Base-by-base conservation (phyloP, 202 grass and related monocot species). In the Dendrocalamus latiflorus region DNA sequence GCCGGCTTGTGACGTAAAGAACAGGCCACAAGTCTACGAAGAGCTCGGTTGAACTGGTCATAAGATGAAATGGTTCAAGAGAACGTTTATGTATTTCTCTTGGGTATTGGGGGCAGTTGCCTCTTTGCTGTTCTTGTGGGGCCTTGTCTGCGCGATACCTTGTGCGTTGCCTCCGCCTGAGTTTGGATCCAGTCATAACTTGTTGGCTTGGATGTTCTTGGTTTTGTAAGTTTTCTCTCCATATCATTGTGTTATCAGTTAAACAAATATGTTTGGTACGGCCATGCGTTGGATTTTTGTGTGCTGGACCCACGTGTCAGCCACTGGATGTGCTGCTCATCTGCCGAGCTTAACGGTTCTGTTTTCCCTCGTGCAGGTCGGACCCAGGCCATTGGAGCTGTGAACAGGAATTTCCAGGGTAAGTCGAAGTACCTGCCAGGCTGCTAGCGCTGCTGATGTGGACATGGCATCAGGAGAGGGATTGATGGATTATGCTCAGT, bases 1-100 rank as follows among this genome's bases (percentile, higher is more conserved):
- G n/a, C n/a, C n/a, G n/a, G n/a, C n/a, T n/a, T n/a, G n/a, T n/a
- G n/a, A n/a, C n/a, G n/a, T n/a, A n/a, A n/a, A n/a, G n/a, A n/a
- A n/a, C n/a, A n/a, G n/a, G n/a, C n/a, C n/a, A 78, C 42, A 77
- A 78, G 37, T 24, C 72, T 54, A 39, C 24, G n/a, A 72, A 50
- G 77, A 64, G 17, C 36, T 38, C 18, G 18, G 42, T 85, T 91
- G 85, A 86, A 90, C 53, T 88, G 73, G 70, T 91, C 85, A 77
- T 81, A 72, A 70, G 6, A 43, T 76, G 43, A 48, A 76, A 42
- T 72, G 39, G 24, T 34, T 73, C 21, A 38, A 62, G n/a, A 39
- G 82, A 58, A 79, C 21, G 11, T 65, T 71, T 55, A 2, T 6
- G 48, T 53, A 13, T 55, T 77, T 33, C 30, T 53, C 43, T 25